Evolutionary conservation across 345 rosid species (phyloP), one percentile per base, ranked within the genome.

Genomic region (Salix brachista): DNA sequence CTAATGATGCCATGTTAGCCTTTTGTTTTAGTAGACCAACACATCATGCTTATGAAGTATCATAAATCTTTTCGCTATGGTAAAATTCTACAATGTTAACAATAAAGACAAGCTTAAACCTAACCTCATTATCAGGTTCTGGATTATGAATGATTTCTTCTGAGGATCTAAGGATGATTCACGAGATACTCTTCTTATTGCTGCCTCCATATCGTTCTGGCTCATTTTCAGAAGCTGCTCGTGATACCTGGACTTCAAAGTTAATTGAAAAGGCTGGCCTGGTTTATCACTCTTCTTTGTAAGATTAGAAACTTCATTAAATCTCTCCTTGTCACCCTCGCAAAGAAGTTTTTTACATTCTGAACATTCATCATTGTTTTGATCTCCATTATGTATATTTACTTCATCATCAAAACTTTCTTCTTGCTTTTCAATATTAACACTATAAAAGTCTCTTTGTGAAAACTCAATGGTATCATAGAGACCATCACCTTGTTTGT

Each of bases 71-170:
- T 41, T 10, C 44, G 3, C 14, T 10, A 41, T 41, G 14, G 44
- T 18, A 23, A 58, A 23, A 58, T 58, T 14, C 23, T 58, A 58
- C n/a, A 19, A 58, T 58, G 8, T 5, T 46, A 46, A 46, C 64
- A 58, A 58, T 21, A 58, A 23, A 58, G 26, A 58, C 18, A 58
- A 58, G 26, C 56, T 73, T 69, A 72, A 67, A 82, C 83, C 46
- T 62, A 5, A 91, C 98, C 97, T 90, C 92, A 77, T 90, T 50
- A 88, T 79, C 74, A 93, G 87, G 82, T 88, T 88, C 80, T 93
- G 97, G 74, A 87, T 90, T 70, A 90, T 79, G 67, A 69, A 84
- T 44, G 91, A 85, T 79, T 91, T 89, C 85, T 87, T 82, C 69
- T 81, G 86, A 71, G 89, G 83, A 83, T 90, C 94, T 14, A 91